These are phyloP conservation scores for Raddia guianensis DNA, from an alignment of 176 grass and related monocot species.

Conservation along the genomic window DNA sequence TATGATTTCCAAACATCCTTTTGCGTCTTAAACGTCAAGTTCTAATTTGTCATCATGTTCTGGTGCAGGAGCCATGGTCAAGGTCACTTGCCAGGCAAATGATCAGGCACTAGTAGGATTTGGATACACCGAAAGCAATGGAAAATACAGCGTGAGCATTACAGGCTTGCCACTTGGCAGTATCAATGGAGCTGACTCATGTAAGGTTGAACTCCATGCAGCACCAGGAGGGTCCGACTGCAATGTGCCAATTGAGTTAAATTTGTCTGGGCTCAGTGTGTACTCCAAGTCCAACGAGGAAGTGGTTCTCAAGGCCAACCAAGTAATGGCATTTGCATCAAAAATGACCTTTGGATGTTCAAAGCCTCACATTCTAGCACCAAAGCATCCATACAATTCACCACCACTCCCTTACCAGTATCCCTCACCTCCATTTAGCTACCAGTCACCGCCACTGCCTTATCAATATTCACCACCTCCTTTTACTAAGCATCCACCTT, in stretches of 20 bases:
- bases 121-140: conserved; percentile 61
- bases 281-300: conserved; percentile 45
- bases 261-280: conserved; percentile 49
- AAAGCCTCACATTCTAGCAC: conserved; percentile 40
- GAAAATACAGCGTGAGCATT: conserved; percentile 61
- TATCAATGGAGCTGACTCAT: conserved; percentile 47
- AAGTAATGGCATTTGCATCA: conserved; percentile 67
- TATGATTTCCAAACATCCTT: background rate
- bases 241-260: conserved; percentile 57
- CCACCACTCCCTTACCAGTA: conserved; percentile 40
- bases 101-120: conserved; percentile 57
- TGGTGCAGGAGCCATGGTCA: conserved; percentile 63
- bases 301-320: conserved; percentile 70
- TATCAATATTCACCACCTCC: conserved; percentile 34
- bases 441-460: conserved; percentile 44
- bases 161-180: conserved; percentile 47
- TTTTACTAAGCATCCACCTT: conserved; percentile 38
- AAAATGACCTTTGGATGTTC: conserved; percentile 48
- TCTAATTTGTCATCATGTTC: conserved; percentile 1
- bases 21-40: conserved; percentile 1
- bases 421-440: conserved; percentile 37
- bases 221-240: conserved; percentile 70
- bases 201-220: conserved; percentile 75
- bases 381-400: conserved; percentile 30
- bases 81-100: conserved; percentile 73